A percentile compares a stretch with the other conserved stretches of the same genome.
phyloP scores from a whole-genome alignment of 768 basidiomycete genomes.

The Boletus reticuloceps region DNA sequence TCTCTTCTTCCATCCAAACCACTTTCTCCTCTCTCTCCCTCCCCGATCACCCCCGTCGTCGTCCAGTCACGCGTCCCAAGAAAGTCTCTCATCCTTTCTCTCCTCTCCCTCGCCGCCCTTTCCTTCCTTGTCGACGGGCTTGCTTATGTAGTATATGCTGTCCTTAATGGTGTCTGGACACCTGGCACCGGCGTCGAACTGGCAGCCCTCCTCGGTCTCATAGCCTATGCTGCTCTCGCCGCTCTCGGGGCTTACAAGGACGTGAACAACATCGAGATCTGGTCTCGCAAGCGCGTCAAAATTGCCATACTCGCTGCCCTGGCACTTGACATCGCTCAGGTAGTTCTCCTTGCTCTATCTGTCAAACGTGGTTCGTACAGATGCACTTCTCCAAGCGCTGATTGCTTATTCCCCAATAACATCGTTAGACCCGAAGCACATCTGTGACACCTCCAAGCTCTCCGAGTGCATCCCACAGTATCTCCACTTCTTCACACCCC shows the following conservation, averaged over 20 bases:
- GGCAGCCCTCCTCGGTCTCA: conserved; percentile 64
- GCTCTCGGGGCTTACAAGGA: conserved; percentile 81
- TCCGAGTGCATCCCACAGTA: conserved; percentile 33
- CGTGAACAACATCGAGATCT: conserved; percentile 63
- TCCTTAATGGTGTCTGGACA: conserved; percentile 67
- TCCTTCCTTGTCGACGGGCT: conserved; percentile 79
- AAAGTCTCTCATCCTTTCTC: conserved; percentile 66
- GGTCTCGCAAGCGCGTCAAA: conserved; percentile 60
- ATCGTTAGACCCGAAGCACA: conserved; percentile 13
- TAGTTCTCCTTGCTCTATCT: conserved; percentile 49
- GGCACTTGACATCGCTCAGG: conserved; percentile 57
- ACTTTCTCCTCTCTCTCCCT: conserved; percentile 40
- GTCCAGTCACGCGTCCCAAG: conserved; percentile 72
- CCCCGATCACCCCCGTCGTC: conserved; percentile 76
- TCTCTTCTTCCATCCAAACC: conserved; percentile 56
- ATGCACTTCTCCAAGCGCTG: background rate
- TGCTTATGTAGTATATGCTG: conserved; percentile 61
- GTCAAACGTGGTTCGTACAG: conserved; percentile 34
- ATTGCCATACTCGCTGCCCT: conserved; percentile 51
- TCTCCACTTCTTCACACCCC: conserved; percentile 54
- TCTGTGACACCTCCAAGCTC: conserved; percentile 23
- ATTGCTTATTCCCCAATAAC: background rate
- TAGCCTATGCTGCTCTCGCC: conserved; percentile 70
- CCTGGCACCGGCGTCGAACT: conserved; percentile 60
- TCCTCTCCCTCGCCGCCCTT: conserved; percentile 67